Percentiles rank a stretch among this genome's conserved stretches.
These are phyloP conservation scores for Ogataea kodamae DNA, from an alignment of 805 yeast genomes.

Conservation along the genomic window DNA sequence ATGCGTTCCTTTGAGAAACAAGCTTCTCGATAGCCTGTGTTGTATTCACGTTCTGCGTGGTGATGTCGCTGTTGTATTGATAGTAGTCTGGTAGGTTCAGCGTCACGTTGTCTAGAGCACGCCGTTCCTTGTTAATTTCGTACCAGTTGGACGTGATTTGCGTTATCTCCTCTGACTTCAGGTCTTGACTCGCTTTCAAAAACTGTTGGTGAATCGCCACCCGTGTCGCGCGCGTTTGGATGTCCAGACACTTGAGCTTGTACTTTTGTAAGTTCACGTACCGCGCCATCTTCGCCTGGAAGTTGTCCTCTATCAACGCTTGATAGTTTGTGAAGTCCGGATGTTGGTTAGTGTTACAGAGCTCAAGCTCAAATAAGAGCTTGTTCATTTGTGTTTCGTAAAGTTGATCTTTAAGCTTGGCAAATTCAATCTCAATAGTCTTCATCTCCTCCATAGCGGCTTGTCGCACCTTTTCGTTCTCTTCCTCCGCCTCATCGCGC, in stretches of 20 bases:
- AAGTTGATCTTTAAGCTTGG: conserved; percentile 75
- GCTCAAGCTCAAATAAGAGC: conserved; percentile 75
- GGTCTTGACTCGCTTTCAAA: conserved; percentile 62
- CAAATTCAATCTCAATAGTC: conserved; percentile 81
- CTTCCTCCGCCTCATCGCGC: conserved; percentile 26
- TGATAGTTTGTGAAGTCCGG: conserved; percentile 80
- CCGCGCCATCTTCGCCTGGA: conserved; percentile 58
- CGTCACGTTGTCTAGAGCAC: conserved; percentile 68
- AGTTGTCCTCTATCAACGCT: conserved; percentile 65
- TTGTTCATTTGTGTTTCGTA: conserved; percentile 79
- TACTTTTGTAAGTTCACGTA: conserved; percentile 47
- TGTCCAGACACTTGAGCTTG: conserved; percentile 70
- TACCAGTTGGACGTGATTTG: conserved; percentile 87
- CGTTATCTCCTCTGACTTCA: conserved; percentile 59
- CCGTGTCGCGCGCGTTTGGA: conserved; percentile 76
- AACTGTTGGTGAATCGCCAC: conserved; percentile 82
- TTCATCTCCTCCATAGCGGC: conserved; percentile 72
- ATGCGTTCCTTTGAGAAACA: conserved; percentile 63
- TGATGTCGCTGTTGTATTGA: conserved; percentile 30
- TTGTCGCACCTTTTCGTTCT: conserved; percentile 43
- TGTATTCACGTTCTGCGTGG: conserved; percentile 22
- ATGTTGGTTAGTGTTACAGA: conserved; percentile 87
- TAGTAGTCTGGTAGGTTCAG: conserved; percentile 47
- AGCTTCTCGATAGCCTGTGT: conserved; percentile 38
- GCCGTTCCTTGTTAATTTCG: conserved; percentile 82